Base-by-base conservation (phyloP, 2,329 filamentous ascomycete genomes). In the Neonectria coccinea region DNA sequence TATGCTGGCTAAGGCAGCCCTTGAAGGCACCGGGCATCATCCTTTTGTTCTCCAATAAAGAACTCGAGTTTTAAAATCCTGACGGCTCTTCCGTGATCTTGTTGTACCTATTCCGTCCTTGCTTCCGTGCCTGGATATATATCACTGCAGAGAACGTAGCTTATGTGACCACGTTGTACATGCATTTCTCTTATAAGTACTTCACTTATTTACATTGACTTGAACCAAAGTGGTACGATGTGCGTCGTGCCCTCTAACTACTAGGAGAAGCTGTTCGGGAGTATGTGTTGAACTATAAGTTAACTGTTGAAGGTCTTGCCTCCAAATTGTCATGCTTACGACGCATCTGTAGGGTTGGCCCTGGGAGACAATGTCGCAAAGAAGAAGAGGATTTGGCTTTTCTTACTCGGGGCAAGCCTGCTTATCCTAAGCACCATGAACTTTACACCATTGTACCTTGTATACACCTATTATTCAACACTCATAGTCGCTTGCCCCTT, bases 31-130 rank as follows among this genome's bases (percentile, higher is more conserved):
- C 75, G 76, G 77, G 78, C 75, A 80, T 78, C 74, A 77, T 75
- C 76, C 75, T 76, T 77, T 78, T 75, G 78, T 79, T 75, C 76
- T 77, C 76, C 76, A 77, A 76, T 76, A 76, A 76, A 77, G 74
- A 78, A 79, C 66, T 74, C 70, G 67, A 75, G 70, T 72, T 76
- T 75, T 67, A 70, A 74, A 72, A 66, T 50, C 27, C 12, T 52
- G 50, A 12, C 36, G 16, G 45, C 39, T 11, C n/a, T 59, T 50
- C 16, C 44, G 63, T 62, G 59, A 65, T 33, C 36, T 16, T 52
- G 39, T 25, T 48, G 29, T 14, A 67, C 54, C 74, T 76, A 80
- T 33, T 12, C 27, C 29, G 7, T 20, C 48, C 29, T 14, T 33
- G 27, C 6, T 12, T 51, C 27, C 14, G n/a, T 51, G 18, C 31